Evolutionary conservation across 129 eudicot genomes (phyloP).

Genomic region (Centella asiatica): DNA sequence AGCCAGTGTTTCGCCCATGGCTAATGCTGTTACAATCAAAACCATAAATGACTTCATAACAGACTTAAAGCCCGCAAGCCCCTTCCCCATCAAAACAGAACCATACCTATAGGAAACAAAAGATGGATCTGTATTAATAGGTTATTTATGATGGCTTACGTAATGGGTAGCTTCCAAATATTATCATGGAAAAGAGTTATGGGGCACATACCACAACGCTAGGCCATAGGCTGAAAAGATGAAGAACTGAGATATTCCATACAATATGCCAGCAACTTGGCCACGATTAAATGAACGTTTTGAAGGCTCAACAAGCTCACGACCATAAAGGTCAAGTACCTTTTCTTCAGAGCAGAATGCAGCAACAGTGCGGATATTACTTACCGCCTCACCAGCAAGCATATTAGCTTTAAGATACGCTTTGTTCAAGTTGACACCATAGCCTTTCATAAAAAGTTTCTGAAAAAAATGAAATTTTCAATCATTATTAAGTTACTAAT

Average conservation of each 20-base stretch:
- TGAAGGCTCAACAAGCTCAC: slow-evolving; percentile 84
- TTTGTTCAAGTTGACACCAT: slow-evolving; percentile 86
- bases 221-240: slow-evolving; percentile 93
- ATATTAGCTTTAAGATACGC: slow-evolving; percentile 97
- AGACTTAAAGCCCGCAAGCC: slow-evolving; percentile 70
- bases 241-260: slow-evolving; percentile 91
- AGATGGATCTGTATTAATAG: not conserved
- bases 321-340: slow-evolving; percentile 73
- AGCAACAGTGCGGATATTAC: slow-evolving; percentile 94
- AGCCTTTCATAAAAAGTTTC: slow-evolving; percentile 99
- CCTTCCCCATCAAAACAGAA: slow-evolving; percentile 82
- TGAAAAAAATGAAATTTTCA: slow-evolving; percentile 14
- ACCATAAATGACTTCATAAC: slow-evolving; percentile 98
- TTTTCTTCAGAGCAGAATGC: slow-evolving; percentile 95
- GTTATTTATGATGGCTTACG: not conserved
- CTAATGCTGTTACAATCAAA: slow-evolving; percentile 88
- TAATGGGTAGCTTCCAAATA: not conserved
- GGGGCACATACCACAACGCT: slow-evolving; percentile 72
- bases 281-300: slow-evolving; percentile 81
- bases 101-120: slow-evolving; percentile 46
- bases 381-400: slow-evolving; percentile 98
- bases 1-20: slow-evolving; percentile 97
- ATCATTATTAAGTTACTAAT: not conserved
- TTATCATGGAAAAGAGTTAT: not conserved
- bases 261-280: slow-evolving; percentile 84